Percentiles rank a stretch among this genome's conserved stretches.
These are phyloP conservation scores for Claviceps purpurea DNA, from an alignment of 2,329 filamentous ascomycete genomes.

Conservation along the genomic window DNA sequence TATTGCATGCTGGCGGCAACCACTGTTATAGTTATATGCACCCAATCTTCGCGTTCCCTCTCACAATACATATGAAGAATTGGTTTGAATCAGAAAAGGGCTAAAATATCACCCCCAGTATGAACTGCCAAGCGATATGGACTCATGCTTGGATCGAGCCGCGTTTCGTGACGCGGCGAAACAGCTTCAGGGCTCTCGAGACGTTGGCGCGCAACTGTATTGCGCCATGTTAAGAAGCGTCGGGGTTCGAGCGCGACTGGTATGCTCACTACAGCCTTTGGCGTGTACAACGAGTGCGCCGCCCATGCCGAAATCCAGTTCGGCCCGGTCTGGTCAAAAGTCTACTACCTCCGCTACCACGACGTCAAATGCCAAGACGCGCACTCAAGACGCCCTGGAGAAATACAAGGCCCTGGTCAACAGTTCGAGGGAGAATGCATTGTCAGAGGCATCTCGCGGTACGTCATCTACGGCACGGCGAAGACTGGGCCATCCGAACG, in stretches of 20 bases:
- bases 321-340: slow-evolving; percentile 16
- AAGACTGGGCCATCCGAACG: slow-evolving; percentile 40
- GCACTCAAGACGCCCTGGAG: slow-evolving; percentile 11
- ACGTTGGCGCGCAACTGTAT: slow-evolving; percentile 81
- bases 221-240: slow-evolving; percentile 73
- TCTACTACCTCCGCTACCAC: not conserved
- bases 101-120: slow-evolving; percentile 26
- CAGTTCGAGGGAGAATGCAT: slow-evolving; percentile 16
- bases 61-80: no score
- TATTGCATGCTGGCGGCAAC: not conserved
- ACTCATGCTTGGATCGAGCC: slow-evolving; percentile 51
- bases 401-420: slow-evolving; percentile 25
- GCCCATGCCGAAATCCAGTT: slow-evolving; percentile 28
- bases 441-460: slow-evolving; percentile 14
- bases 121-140: slow-evolving; percentile 46
- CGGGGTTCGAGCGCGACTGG: slow-evolving; percentile 69
- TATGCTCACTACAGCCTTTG: slow-evolving; percentile 81
- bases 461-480: slow-evolving; percentile 26
- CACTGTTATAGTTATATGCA: not conserved
- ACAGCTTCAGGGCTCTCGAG: slow-evolving; percentile 65
- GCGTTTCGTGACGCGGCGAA: slow-evolving; percentile 64
- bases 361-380: slow-evolving; percentile 18
- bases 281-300: slow-evolving; percentile 48
- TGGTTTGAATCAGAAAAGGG: no score
- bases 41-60: not conserved